Conservation (phyloP, 2,329 filamentous ascomycete genomes). For the Pseudocercospora fuligena region DNA sequence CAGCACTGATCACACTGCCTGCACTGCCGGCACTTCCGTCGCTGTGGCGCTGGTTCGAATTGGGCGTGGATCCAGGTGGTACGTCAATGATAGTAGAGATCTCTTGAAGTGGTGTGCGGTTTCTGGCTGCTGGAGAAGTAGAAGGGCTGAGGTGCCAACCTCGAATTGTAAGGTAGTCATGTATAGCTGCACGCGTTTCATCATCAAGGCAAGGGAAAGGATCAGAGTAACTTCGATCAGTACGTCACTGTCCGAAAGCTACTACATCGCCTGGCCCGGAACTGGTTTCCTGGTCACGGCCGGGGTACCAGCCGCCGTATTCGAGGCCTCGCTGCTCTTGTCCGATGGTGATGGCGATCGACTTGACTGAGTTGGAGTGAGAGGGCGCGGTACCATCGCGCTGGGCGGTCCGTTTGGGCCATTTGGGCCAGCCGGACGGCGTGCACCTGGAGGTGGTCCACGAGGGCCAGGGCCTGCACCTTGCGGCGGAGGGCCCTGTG, state of each 20-base stretch:
- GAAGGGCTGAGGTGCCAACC: slow-evolving; percentile 25
- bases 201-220: slow-evolving; percentile 33
- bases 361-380: slow-evolving; percentile 30
- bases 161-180: slow-evolving; percentile 28
- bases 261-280: slow-evolving; percentile 51
- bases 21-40: neutral
- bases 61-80: neutral
- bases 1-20: neutral
- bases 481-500: slow-evolving; percentile 53
- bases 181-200: slow-evolving; percentile 26
- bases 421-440: slow-evolving; percentile 40
- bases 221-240: slow-evolving; percentile 21
- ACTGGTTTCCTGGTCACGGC: slow-evolving; percentile 49
- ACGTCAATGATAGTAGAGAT: slow-evolving; percentile 4
- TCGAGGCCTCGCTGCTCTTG: slow-evolving; percentile 20
- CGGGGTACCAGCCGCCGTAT: slow-evolving; percentile 37
- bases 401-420: slow-evolving; percentile 28
- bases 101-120: slow-evolving; percentile 15
- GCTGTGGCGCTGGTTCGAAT: neutral
- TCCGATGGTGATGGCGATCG: slow-evolving; percentile 23
- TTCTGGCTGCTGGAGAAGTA: slow-evolving; percentile 25
- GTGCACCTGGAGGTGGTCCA: slow-evolving; percentile 35
- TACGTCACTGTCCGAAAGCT: slow-evolving; percentile 9
- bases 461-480: slow-evolving; percentile 25
- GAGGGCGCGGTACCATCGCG: slow-evolving; percentile 32